Conservation (phyloP, 2,329 filamentous ascomycete species). For the Colletotrichum sansevieriae region DNA sequence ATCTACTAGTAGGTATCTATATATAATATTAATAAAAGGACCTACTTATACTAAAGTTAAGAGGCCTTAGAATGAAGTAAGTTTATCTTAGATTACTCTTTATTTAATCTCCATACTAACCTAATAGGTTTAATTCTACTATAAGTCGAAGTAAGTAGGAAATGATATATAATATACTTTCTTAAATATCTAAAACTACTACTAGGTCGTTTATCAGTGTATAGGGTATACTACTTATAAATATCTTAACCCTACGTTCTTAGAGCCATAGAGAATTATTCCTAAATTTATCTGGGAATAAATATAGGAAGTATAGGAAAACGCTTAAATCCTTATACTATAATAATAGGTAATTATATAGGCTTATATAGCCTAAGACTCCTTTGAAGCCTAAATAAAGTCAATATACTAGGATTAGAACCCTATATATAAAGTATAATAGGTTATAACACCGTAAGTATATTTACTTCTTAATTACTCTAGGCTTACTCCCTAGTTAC, state of each 20-base stretch:
- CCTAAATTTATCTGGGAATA: background rate
- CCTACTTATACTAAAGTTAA: background rate
- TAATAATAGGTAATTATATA: background rate
- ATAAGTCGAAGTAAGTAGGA: background rate
- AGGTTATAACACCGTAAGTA: background rate
- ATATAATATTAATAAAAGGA: background rate
- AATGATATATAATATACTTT: background rate
- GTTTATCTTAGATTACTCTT: background rate
- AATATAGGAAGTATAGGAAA: background rate
- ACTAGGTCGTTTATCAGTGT: background rate
- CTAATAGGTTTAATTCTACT: background rate
- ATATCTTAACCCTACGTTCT: background rate
- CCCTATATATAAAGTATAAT: background rate
- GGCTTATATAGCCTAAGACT: background rate
- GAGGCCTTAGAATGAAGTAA: background rate
- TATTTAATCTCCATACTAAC: background rate
- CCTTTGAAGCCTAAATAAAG: background rate
- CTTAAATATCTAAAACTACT: background rate
- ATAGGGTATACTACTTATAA: background rate
- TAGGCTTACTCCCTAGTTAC: no score
- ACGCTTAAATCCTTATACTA: background rate
- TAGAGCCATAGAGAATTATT: background rate
- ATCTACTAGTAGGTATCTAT: background rate
- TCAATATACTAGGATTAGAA: background rate
- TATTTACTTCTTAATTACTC: background rate